phyloP scores from a whole-genome alignment of 768 basidiomycete species.

The Mycena epipterygia region DNA sequence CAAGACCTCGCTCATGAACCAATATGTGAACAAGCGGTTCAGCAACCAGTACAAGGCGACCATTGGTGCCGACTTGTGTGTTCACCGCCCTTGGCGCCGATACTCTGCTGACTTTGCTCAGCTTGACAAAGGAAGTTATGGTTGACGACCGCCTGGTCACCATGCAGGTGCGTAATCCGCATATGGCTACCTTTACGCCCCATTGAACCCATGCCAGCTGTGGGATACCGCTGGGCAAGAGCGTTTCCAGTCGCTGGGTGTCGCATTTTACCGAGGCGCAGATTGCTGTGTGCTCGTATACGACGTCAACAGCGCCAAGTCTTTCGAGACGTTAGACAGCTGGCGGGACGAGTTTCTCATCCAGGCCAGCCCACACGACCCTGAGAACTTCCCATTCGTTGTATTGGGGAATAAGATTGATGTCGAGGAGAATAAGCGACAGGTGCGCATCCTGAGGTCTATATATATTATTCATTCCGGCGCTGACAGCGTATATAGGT shows the following conservation, averaged over 20 bases:
- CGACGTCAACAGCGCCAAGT: slow-evolving; percentile 98
- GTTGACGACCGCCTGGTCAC: slow-evolving; percentile 98
- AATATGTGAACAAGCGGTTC: slow-evolving; percentile 99
- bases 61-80: slow-evolving; percentile 96
- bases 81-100: slow-evolving; percentile 39
- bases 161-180: slow-evolving; percentile 84
- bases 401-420: slow-evolving; percentile 99
- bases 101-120: slow-evolving; percentile 49
- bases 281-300: slow-evolving; percentile 99
- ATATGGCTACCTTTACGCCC: slow-evolving; percentile 13
- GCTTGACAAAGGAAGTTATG: slow-evolving; percentile 98
- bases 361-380: slow-evolving; percentile 98
- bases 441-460: slow-evolving; percentile 64
- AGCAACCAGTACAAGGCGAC: slow-evolving; percentile 99
- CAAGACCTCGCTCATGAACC: slow-evolving; percentile 99
- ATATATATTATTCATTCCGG: not conserved
- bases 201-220: slow-evolving; percentile 63
- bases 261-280: slow-evolving; percentile 98
- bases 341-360: slow-evolving; percentile 99
- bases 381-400: slow-evolving; percentile 99
- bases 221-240: slow-evolving; percentile 99
- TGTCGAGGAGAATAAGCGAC: slow-evolving; percentile 97
- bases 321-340: slow-evolving; percentile 98
- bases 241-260: slow-evolving; percentile 98
- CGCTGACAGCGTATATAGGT: slow-evolving; percentile 66